Percentiles rank a stretch among this genome's conserved stretches.
These are phyloP conservation scores for Entomortierella chlamydospora DNA, from an alignment of 192 early-diverging fungal genomes.

Conservation along the genomic window DNA sequence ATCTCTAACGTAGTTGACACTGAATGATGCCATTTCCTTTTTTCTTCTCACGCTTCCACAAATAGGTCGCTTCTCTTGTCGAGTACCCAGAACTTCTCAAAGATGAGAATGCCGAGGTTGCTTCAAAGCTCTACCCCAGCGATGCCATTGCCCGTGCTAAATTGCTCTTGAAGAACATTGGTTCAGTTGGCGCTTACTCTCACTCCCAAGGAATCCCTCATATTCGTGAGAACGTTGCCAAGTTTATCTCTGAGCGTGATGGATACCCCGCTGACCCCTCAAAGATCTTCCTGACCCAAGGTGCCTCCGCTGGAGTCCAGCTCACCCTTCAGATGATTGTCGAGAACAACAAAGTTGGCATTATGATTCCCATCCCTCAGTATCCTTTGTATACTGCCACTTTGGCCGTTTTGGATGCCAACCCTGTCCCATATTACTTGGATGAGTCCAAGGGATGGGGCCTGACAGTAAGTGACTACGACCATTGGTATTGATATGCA, in stretches of 20 bases:
- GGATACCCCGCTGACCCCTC: slow-evolving; percentile 88
- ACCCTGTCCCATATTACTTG: slow-evolving; percentile 92
- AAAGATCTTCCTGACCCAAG: slow-evolving; percentile 92
- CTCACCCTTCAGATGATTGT: slow-evolving; percentile 89
- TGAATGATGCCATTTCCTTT: slow-evolving; percentile 12
- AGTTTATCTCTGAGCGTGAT: slow-evolving; percentile 94
- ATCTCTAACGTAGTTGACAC: background rate
- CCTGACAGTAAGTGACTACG: slow-evolving; percentile 61
- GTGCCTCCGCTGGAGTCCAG: slow-evolving; percentile 95
- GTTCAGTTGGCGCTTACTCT: slow-evolving; percentile 90
- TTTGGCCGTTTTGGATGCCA: slow-evolving; percentile 85
- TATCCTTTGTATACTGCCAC: slow-evolving; percentile 98
- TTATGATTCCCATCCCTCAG: slow-evolving; percentile 99
- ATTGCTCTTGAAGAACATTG: slow-evolving; percentile 75
- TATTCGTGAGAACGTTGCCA: slow-evolving; percentile 88
- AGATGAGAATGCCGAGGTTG: slow-evolving; percentile 66
- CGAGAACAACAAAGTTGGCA: slow-evolving; percentile 81
- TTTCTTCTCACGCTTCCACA: slow-evolving; percentile 2
- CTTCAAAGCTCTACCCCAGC: slow-evolving; percentile 74
- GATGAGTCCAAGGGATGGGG: slow-evolving; percentile 90
- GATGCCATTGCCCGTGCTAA: slow-evolving; percentile 92
- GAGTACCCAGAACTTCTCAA: slow-evolving; percentile 88
- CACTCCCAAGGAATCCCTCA: slow-evolving; percentile 93
- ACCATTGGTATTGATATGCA: too few species aligned
- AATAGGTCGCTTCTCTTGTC: slow-evolving; percentile 83